phyloP scores from a whole-genome alignment of 1,139 yeast species.

The Nakaseomyces delphensis region DNA sequence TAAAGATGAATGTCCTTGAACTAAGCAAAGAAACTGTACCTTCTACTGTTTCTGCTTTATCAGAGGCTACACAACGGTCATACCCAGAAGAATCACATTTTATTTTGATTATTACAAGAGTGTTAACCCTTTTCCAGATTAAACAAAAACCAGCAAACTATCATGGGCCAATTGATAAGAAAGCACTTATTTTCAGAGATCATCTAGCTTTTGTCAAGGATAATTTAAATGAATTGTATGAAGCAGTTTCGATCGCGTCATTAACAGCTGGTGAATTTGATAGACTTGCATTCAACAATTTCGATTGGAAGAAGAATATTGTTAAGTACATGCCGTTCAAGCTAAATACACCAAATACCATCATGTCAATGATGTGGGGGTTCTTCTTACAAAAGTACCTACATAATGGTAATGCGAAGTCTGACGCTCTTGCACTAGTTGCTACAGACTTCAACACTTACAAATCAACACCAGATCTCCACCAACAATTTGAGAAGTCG shows the following conservation, averaged over 20 bases:
- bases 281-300: conserved; percentile 32
- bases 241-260: conserved; percentile 44
- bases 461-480: conserved; percentile 24
- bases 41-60: conserved; percentile 26
- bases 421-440: conserved; percentile 26
- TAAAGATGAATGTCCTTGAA: conserved; percentile 35
- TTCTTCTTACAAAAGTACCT: conserved; percentile 28
- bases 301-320: conserved; percentile 48
- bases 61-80: conserved; percentile 29
- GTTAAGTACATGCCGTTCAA: conserved; percentile 55
- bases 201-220: conserved; percentile 47
- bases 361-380: conserved; percentile 32
- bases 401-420: conserved; percentile 28
- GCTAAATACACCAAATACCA: conserved; percentile 25
- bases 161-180: conserved; percentile 63
- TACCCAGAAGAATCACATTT: conserved; percentile 32
- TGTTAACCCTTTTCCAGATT: conserved; percentile 48
- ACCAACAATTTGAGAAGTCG: conserved; percentile 24
- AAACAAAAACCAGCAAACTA: conserved; percentile 51
- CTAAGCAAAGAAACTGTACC: conserved; percentile 32
- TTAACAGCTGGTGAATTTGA: conserved; percentile 47
- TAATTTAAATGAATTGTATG: conserved; percentile 48
- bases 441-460: conserved; percentile 26
- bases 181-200: conserved; percentile 57
- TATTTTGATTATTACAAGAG: conserved; percentile 47